phyloP scores from a whole-genome alignment of 148 eudicot genomes.

The Silene conica region DNA sequence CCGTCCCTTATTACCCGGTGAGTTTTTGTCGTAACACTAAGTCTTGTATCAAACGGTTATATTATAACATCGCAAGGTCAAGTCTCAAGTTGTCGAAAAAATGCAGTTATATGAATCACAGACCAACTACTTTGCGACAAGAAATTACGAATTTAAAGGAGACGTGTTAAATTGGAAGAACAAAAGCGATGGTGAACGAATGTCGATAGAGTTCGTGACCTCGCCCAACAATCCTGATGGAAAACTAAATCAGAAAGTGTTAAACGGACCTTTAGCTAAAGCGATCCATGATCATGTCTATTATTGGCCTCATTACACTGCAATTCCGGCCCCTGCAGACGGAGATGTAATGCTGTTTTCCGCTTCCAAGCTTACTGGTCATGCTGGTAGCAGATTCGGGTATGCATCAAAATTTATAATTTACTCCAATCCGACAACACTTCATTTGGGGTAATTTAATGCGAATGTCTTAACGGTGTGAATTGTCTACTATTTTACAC shows the following conservation, averaged over 20 bases:
- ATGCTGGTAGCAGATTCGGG: conserved; percentile 70
- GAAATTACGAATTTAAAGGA: conserved; percentile 39
- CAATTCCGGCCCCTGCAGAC: conserved; percentile 42
- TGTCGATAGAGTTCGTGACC: conserved; percentile 51
- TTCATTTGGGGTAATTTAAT: too few species aligned
- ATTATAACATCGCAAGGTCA: too few species aligned
- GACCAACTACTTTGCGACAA: conserved; percentile 43
- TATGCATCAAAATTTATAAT: too few species aligned
- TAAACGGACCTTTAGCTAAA: conserved; percentile 30
- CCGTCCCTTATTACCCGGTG: conserved; percentile 54
- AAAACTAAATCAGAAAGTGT: conserved; percentile 32
- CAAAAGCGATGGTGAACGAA: conserved; percentile 10
- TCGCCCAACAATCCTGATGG: conserved; percentile 60
- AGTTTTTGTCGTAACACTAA: neutral
- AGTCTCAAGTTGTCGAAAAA: neutral
- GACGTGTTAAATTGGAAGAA: conserved; percentile 49
- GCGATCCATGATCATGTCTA: conserved; percentile 48
- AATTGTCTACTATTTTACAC: neutral
- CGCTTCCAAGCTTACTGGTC: conserved; percentile 57
- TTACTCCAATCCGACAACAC: too few species aligned
- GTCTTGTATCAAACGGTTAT: neutral
- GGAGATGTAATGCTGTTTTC: conserved; percentile 59
- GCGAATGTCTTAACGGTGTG: too few species aligned
- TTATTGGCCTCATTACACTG: conserved; percentile 62
- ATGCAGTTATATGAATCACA: conserved; percentile 43